Conservation (phyloP, 495 filamentous ascomycete species). For the Friedmanniomyces endolithicus region DNA sequence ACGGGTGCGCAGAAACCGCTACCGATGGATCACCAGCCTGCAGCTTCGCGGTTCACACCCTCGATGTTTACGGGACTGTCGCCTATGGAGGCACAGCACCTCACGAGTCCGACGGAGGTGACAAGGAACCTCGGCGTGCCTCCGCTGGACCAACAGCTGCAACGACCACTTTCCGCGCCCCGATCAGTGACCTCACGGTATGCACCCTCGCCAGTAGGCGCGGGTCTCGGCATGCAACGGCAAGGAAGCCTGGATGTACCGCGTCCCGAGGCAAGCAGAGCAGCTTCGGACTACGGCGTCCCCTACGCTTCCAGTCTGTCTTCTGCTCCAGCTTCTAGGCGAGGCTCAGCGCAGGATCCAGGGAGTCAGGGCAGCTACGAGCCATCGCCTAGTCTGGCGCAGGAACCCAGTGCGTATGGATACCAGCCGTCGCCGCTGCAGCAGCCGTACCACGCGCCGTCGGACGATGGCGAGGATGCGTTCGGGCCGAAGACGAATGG, state of each 20-base stretch:
- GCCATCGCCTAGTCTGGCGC: constrained; percentile 10
- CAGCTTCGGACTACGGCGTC: constrained; percentile 8
- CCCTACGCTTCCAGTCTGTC: constrained; percentile 3
- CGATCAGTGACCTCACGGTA: neutral
- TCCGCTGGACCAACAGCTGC: neutral
- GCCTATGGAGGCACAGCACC: neutral
- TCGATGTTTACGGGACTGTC: neutral
- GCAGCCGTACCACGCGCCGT: neutral
- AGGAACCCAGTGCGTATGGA: constrained; percentile 7
- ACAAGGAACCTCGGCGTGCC: constrained; percentile 2
- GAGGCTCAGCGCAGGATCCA: constrained; percentile 16
- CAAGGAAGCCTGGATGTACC: constrained; percentile 4
- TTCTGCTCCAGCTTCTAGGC: constrained; percentile 3
- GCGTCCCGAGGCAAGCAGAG: constrained; percentile 2
- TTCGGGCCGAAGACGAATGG: neutral
- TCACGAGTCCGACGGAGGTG: constrained; percentile 2
- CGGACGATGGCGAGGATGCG: neutral
- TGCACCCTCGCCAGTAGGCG: neutral
- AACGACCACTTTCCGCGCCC: constrained; percentile 1
- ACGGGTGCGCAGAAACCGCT: neutral
- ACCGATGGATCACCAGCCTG: neutral
- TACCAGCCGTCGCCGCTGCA: constrained; percentile 12
- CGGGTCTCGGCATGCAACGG: constrained; percentile 1
- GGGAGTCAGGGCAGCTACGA: constrained; percentile 17
- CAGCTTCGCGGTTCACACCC: neutral